These are phyloP conservation scores for Exophiala lecanii-corni DNA, from an alignment of 2,329 filamentous ascomycete genomes.

Conservation along the genomic window DNA sequence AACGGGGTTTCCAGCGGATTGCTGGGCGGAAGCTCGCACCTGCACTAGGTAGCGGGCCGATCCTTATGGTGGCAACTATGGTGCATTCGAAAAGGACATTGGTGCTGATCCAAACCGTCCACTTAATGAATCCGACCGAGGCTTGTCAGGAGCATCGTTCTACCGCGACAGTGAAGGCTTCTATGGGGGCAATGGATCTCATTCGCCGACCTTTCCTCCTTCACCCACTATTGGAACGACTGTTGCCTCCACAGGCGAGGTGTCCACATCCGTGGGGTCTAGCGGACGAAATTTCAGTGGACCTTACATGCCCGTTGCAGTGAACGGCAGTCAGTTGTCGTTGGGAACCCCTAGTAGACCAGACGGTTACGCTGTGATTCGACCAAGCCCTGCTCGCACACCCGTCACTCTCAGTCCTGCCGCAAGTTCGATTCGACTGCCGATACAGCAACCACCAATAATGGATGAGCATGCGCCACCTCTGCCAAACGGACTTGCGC, in stretches of 20 bases:
- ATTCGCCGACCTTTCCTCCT: constrained; percentile 18
- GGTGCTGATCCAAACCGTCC: constrained; percentile 14
- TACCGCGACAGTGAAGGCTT: constrained; percentile 30
- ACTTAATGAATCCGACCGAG: constrained; percentile 19
- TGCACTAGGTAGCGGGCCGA: constrained; percentile 44
- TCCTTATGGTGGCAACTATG: constrained; percentile 36
- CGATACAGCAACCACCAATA: constrained; percentile 22
- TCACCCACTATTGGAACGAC: constrained; percentile 18
- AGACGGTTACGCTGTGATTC: constrained; percentile 34
- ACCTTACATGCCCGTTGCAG: not conserved
- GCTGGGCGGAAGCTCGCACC: constrained; percentile 46
- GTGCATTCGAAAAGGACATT: constrained; percentile 27
- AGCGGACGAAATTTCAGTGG: constrained; percentile 19
- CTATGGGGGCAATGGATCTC: constrained; percentile 22
- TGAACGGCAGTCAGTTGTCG: constrained; percentile 17
- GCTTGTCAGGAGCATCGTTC: constrained; percentile 28
- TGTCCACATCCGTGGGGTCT: constrained; percentile 1
- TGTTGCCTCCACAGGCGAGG: constrained; percentile 6
- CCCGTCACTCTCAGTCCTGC: constrained; percentile 34
- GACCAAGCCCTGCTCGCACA: constrained; percentile 41
- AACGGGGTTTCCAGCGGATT: constrained; percentile 48
- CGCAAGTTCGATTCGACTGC: constrained; percentile 29
- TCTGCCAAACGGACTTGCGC: constrained; percentile 29
- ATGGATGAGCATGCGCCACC: constrained; percentile 24
- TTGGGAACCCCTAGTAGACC: constrained; percentile 26